Evolutionary conservation across 805 yeast species (phyloP).

Genomic region (Schwanniomyces sp.): DNA sequence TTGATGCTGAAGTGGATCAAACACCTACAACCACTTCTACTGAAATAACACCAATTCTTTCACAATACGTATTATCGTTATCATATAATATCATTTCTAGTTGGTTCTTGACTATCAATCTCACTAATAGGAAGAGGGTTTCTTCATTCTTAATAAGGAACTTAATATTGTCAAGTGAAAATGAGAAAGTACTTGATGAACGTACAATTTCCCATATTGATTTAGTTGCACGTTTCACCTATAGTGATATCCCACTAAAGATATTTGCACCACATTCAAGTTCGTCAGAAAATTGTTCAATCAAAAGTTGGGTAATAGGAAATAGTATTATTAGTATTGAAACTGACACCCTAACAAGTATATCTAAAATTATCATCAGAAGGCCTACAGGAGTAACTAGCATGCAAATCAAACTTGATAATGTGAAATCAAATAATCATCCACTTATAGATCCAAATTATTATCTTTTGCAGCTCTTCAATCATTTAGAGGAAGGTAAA

Average conservation of each 20-base stretch:
- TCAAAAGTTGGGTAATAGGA: slow-evolving; percentile 61
- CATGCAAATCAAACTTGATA: slow-evolving; percentile 44
- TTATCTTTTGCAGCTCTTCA: slow-evolving; percentile 50
- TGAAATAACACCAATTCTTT: slow-evolving; percentile 48
- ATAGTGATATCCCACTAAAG: slow-evolving; percentile 58
- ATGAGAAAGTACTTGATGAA: slow-evolving; percentile 39
- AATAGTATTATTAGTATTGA: slow-evolving; percentile 55
- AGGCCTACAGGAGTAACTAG: slow-evolving; percentile 66
- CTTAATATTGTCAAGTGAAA: slow-evolving; percentile 37
- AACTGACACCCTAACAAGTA: slow-evolving; percentile 53
- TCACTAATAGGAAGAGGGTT: slow-evolving; percentile 57
- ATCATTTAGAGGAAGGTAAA: slow-evolving; percentile 36
- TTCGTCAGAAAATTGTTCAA: slow-evolving; percentile 12
- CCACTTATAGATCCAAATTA: slow-evolving; percentile 36
- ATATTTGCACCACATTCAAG: slow-evolving; percentile 25
- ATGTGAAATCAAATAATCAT: background rate
- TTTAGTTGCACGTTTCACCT: slow-evolving; percentile 64
- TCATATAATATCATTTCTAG: slow-evolving; percentile 68
- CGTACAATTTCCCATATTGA: slow-evolving; percentile 66
- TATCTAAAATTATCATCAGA: slow-evolving; percentile 50
- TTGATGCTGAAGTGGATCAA: slow-evolving; percentile 52
- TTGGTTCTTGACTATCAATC: slow-evolving; percentile 68
- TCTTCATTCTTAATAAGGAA: slow-evolving; percentile 64
- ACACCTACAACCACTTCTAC: slow-evolving; percentile 52
- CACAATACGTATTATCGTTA: slow-evolving; percentile 59